Conservation (phyloP, 2,329 filamentous ascomycete species). For the Trichoderma simmonsii region DNA sequence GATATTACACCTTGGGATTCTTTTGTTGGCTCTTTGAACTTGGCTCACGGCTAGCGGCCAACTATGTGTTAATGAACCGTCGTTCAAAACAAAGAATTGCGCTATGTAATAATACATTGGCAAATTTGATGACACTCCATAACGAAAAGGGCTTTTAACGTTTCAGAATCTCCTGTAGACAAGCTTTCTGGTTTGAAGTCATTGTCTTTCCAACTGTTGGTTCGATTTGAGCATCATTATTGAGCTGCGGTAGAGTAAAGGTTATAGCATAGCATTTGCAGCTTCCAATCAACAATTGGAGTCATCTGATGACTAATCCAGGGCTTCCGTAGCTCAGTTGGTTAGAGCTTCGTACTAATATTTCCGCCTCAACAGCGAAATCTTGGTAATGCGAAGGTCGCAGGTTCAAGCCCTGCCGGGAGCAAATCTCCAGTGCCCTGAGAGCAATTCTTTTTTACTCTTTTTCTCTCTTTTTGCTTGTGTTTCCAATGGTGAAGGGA, state of each 20-base stretch:
- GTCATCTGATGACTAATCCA: background rate
- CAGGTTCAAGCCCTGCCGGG: slow-evolving; percentile 23
- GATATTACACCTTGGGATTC: no score
- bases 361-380: background rate
- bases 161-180: no score
- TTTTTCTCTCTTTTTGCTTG: background rate
- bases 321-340: slow-evolving; percentile 20
- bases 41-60: no score
- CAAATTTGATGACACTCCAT: no score
- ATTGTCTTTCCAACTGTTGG: background rate
- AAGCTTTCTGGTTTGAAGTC: no score
- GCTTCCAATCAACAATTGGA: background rate
- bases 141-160: no score
- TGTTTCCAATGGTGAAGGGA: background rate
- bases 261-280: background rate
- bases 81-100: no score
- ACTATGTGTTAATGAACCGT: no score
- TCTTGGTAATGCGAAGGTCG: slow-evolving; percentile 21
- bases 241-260: background rate
- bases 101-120: no score
- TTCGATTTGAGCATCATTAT: background rate
- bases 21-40: no score
- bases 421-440: slow-evolving; percentile 13
- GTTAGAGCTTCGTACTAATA: slow-evolving; percentile 21
- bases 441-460: slow-evolving; percentile 10